Conservation (phyloP, 495 filamentous ascomycete genomes). For the Podospora anserina region DNA sequence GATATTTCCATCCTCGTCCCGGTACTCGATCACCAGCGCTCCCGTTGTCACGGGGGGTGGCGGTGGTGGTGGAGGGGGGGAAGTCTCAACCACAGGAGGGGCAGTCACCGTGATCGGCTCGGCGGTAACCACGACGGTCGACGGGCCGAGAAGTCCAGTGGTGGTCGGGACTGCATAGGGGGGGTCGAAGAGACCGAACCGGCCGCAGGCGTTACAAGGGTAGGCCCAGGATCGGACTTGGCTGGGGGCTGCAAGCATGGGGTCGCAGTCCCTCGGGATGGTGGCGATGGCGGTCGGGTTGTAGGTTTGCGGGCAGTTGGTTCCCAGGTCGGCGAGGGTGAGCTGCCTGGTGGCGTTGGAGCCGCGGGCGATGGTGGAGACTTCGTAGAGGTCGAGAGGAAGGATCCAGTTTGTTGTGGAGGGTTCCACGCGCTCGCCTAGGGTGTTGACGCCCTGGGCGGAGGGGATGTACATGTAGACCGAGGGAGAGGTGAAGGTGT, state of each 20-base stretch:
- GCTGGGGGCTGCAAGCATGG: conserved; percentile 29
- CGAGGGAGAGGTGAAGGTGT: conserved; percentile 42
- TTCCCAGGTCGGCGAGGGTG: conserved; percentile 32
- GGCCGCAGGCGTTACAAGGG: conserved; percentile 34
- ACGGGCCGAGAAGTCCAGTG: conserved; percentile 18
- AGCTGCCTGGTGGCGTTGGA: conserved; percentile 27
- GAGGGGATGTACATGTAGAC: conserved; percentile 39
- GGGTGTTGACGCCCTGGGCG: conserved; percentile 29
- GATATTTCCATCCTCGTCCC: background rate
- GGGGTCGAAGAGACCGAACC: conserved; percentile 34
- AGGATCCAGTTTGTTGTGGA: conserved; percentile 28
- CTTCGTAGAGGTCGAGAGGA: conserved; percentile 26
- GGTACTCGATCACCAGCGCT: conserved; percentile 2
- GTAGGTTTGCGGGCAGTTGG: conserved; percentile 29
- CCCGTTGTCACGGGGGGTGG: background rate
- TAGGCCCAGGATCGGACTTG: conserved; percentile 29
- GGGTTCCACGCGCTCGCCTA: conserved; percentile 21
- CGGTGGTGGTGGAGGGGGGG: background rate
- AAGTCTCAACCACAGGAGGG: background rate
- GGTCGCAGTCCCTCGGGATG: conserved; percentile 28
- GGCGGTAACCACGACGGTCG: background rate
- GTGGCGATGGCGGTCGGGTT: conserved; percentile 30
- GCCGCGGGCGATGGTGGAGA: conserved; percentile 28
- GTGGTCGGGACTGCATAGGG: conserved; percentile 33
- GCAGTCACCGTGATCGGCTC: background rate